Evolutionary conservation across 225 moss, liverwort and hornwort species (phyloP).

Genomic region (Bryoerythrophyllum caledonicum): DNA sequence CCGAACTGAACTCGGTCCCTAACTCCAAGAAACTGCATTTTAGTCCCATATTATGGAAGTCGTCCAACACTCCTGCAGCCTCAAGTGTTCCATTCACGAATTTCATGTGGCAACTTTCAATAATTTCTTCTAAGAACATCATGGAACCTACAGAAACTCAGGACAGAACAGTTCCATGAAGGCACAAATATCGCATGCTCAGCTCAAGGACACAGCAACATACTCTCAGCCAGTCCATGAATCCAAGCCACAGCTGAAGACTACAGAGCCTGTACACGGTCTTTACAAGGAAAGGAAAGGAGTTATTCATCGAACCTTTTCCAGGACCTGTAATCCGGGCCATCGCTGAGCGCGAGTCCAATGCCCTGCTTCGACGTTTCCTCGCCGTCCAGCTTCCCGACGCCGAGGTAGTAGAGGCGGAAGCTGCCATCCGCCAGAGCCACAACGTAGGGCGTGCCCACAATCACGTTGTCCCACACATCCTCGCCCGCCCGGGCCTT

Average conservation of each 20-base stretch:
- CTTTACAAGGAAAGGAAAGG: constrained; percentile 6
- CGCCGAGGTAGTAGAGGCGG: constrained; percentile 57
- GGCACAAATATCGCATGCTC: not conserved
- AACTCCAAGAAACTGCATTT: not conserved
- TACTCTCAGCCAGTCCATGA: no score
- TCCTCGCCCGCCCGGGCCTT: constrained; percentile 42
- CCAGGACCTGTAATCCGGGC: constrained; percentile 54
- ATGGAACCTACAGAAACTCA: not conserved
- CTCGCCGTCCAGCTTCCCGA: constrained; percentile 53
- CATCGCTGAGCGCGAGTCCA: constrained; percentile 55
- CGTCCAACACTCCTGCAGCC: no score
- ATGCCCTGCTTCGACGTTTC: constrained; percentile 42
- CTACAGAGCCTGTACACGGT: constrained; percentile 3
- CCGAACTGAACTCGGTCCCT: not conserved
- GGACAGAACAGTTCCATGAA: not conserved
- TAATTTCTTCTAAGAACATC: not conserved
- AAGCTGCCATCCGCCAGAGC: constrained; percentile 55
- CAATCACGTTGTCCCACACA: constrained; percentile 57
- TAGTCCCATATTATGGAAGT: not conserved
- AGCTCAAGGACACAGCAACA: not conserved
- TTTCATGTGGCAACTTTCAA: not conserved
- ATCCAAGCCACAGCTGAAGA: not conserved
- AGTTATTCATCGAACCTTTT: constrained; percentile 46
- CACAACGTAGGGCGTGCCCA: constrained; percentile 56
- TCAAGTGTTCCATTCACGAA: not conserved